phyloP scores from a whole-genome alignment of 73 alveolate species.

The Paramecium sexaurelia region DNA sequence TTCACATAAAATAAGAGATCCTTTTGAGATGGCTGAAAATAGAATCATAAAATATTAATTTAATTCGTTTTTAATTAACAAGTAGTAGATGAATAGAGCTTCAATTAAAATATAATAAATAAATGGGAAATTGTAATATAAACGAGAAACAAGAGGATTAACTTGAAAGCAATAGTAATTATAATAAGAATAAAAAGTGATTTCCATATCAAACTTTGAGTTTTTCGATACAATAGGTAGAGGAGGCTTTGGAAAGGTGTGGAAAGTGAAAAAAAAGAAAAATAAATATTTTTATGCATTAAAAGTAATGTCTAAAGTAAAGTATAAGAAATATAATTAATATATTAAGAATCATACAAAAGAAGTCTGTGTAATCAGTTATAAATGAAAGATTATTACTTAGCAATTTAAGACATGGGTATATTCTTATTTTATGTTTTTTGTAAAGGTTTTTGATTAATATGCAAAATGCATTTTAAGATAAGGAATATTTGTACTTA shows the following conservation, averaged over 20 bases:
- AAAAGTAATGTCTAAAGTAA: slow-evolving; percentile 82
- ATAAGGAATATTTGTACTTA: slow-evolving; percentile 72
- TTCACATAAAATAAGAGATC: background rate
- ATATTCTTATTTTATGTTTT: background rate
- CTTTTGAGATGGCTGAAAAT: slow-evolving; percentile 20
- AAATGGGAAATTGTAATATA: slow-evolving; percentile 38
- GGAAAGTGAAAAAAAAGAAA: slow-evolving; percentile 86
- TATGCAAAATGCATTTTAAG: slow-evolving; percentile 76
- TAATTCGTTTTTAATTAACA: background rate
- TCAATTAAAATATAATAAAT: background rate
- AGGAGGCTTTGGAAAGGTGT: slow-evolving; percentile 70
- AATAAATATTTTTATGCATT: slow-evolving; percentile 76
- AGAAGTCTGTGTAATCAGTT: slow-evolving; percentile 77
- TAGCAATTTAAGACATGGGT: slow-evolving; percentile 75
- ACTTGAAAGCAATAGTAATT: background rate
- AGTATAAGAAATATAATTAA: background rate
- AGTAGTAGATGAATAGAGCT: background rate
- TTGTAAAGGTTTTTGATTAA: slow-evolving; percentile 77
- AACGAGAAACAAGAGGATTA: background rate
- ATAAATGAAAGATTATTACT: slow-evolving; percentile 79
- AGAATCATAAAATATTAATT: background rate
- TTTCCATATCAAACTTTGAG: background rate
- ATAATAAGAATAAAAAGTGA: background rate
- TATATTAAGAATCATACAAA: slow-evolving; percentile 64
- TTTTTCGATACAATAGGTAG: slow-evolving; percentile 53